phyloP scores from a whole-genome alignment of 345 rosid species.

The Isatis tinctoria region DNA sequence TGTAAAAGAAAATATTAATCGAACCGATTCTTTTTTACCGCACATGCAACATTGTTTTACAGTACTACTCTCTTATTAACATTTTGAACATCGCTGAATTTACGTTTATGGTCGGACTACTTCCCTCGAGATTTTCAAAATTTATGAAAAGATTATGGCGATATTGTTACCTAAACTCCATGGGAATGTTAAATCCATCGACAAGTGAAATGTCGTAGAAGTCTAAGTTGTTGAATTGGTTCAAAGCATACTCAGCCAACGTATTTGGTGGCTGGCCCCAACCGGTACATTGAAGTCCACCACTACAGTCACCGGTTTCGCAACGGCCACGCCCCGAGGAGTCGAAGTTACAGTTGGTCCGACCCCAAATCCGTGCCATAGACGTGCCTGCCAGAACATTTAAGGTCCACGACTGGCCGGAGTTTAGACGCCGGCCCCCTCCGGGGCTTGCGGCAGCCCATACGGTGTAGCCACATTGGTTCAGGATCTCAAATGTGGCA shows the following conservation, averaged over 20 bases:
- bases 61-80: background rate
- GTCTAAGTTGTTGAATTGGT: slow-evolving; percentile 43
- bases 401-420: slow-evolving; percentile 26
- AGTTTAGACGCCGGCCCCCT: slow-evolving; percentile 27
- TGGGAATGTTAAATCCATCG: slow-evolving; percentile 37
- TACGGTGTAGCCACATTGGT: slow-evolving; percentile 39
- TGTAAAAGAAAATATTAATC: background rate
- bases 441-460: slow-evolving; percentile 55
- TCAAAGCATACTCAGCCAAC: slow-evolving; percentile 54
- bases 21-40: background rate
- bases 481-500: slow-evolving; percentile 38
- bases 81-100: background rate
- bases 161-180: slow-evolving; percentile 33
- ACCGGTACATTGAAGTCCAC: slow-evolving; percentile 39
- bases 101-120: background rate
- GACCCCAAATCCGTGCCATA: slow-evolving; percentile 38
- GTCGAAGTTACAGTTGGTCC: slow-evolving; percentile 37
- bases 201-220: slow-evolving; percentile 37
- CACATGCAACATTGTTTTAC: background rate
- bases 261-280: slow-evolving; percentile 61
- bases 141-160: background rate
- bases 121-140: background rate
- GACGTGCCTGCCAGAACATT: slow-evolving; percentile 25
- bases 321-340: slow-evolving; percentile 37
- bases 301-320: slow-evolving; percentile 52